Base-by-base conservation (phyloP, 768 basidiomycete species). In the Lactarius vividus region DNA sequence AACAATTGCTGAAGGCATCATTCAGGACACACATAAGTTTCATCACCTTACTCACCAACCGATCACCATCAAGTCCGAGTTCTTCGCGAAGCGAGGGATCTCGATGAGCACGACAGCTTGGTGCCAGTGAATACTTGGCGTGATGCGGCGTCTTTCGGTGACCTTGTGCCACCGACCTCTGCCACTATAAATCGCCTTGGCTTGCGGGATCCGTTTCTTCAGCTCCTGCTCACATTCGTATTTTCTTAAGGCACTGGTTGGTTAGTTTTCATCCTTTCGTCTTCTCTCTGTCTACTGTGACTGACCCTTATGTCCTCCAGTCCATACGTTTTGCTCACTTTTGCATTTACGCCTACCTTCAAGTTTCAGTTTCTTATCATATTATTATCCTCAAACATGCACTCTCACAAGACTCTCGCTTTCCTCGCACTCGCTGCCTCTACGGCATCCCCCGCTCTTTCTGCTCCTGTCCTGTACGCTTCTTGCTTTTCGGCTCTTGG, bases 201-300 rank as follows among this genome's bases (percentile, higher is more conserved):
- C 28, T 11, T 52, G 31, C n/a, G 20, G 2, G 11, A 13, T 1
- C 8, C 13, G 20, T 11, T 54, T 28, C 39, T 31, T n/a, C 23
- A 59, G 52, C 49, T 59, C 37, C 33, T 55, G 31, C 44, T 61
- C 55, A 61, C 16, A 39, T 65, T 61, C 28, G 23, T 33, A 18
- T 26, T 44, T 11, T 37, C 37, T 7, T 11, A 5, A 39, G 60
- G 61, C 56, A 66, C 65, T 62, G 65, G 65, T 66, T 66, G 65
- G 65, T 66, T 35, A 54, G 65, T 37, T 49, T 20, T 10, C 3
- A 10, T 26, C 26, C 15, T 23, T 26, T 26, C 49, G 26, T 2
- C 20, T 16, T 46, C 40, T n/a, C 13, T 60, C 16, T 23, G 2
- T 29, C 28, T 10, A 23, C 44, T 20, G 28, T 37, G 3, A 28